Conservation (phyloP, 2,329 filamentous ascomycete species). For the Diaporthe sp. region DNA sequence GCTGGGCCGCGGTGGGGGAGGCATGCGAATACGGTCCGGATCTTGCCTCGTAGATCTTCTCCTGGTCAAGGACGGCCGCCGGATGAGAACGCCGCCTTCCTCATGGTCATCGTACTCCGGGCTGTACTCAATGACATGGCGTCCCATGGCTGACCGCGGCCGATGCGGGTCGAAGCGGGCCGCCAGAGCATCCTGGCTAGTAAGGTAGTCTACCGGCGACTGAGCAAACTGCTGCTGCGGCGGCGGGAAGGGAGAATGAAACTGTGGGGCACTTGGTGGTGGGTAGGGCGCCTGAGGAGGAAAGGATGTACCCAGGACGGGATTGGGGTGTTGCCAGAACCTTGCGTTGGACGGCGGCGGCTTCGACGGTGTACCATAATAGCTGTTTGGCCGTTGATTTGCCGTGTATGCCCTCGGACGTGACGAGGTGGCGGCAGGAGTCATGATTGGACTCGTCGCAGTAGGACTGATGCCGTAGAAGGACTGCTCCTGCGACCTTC, state of each 20-base stretch:
- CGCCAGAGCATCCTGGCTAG: constrained; percentile 3
- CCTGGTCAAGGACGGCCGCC: constrained; percentile 60
- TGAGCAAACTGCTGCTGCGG: constrained; percentile 28
- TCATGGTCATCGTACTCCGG: constrained; percentile 56
- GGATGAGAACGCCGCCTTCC: constrained; percentile 52
- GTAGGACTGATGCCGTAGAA: constrained; percentile 57
- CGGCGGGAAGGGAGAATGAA: constrained; percentile 42
- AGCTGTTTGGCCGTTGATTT: constrained; percentile 52
- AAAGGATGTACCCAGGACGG: constrained; percentile 45
- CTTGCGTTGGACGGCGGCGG: constrained; percentile 55
- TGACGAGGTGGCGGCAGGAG: constrained; percentile 45
- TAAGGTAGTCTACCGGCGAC: constrained; percentile 39
- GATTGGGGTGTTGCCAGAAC: constrained; percentile 50
- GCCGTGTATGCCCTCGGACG: constrained; percentile 58
- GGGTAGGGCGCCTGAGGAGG: constrained; percentile 49
- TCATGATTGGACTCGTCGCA: constrained; percentile 43
- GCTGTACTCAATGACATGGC: constrained; percentile 10
- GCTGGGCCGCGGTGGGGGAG: constrained; percentile 60
- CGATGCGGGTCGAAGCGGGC: constrained; percentile 33
- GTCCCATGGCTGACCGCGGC: constrained; percentile 33
- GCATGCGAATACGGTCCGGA: constrained; percentile 64
- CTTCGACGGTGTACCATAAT: constrained; percentile 52
- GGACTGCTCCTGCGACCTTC: constrained; percentile 54
- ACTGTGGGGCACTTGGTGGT: constrained; percentile 45
- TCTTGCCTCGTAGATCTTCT: constrained; percentile 52